Evolutionary conservation across 2,329 filamentous ascomycete genomes (phyloP).

Genomic region (Penicillium verrucosum): DNA sequence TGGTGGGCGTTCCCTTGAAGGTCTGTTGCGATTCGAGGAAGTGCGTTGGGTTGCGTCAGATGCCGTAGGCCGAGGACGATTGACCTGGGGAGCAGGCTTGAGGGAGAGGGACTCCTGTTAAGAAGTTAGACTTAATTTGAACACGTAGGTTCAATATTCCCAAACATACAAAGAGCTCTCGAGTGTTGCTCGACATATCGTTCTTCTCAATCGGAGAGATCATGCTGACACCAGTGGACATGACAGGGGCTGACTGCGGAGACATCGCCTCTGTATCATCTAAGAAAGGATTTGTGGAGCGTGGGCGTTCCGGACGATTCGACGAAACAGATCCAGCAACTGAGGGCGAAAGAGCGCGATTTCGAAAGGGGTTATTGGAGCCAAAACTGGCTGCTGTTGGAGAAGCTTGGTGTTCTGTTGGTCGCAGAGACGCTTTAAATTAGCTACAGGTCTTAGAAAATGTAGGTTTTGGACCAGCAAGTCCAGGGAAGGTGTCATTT

Average conservation of each 20-base stretch:
- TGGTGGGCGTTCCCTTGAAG: conserved; percentile 24
- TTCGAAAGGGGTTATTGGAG: conserved; percentile 52
- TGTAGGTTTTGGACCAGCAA: not conserved
- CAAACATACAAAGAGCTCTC: conserved; percentile 59
- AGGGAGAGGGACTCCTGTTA: conserved; percentile 41
- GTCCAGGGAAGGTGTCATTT: not conserved
- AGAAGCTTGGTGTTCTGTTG: conserved; percentile 32
- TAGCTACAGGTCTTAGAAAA: conserved; percentile 3
- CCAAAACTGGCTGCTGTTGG: conserved; percentile 36
- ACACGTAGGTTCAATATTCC: conserved; percentile 2
- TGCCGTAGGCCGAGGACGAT: conserved; percentile 35
- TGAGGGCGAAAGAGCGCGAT: conserved; percentile 43
- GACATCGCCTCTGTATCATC: conserved; percentile 45
- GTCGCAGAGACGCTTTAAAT: not conserved
- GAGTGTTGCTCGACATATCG: conserved; percentile 48
- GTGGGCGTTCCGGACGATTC: conserved; percentile 45
- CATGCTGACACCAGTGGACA: conserved; percentile 24
- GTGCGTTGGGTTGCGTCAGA: conserved; percentile 30
- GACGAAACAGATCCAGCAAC: conserved; percentile 26
- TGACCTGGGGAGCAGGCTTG: conserved; percentile 32
- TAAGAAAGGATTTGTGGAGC: conserved; percentile 62
- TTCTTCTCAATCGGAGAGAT: conserved; percentile 36
- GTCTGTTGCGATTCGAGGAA: conserved; percentile 27
- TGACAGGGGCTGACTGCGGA: conserved; percentile 34
- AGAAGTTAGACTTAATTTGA: conserved; percentile 3